Evolutionary conservation across 2,329 filamentous ascomycete genomes (phyloP), one percentile per base, ranked within the genome.

Genomic region (Paecilomyces niveus): DNA sequence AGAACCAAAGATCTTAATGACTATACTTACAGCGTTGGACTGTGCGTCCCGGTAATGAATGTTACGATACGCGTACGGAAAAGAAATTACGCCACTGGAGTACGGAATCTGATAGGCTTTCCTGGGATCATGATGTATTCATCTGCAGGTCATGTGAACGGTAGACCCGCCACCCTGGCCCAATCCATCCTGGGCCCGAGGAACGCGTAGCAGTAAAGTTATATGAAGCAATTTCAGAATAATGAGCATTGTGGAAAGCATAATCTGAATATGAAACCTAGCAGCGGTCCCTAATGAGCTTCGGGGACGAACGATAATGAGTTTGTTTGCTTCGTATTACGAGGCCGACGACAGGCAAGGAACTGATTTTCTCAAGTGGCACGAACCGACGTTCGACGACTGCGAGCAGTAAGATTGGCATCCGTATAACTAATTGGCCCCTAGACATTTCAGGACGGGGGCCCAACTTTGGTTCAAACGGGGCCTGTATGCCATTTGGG

Each of bases 401-500:
- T 15, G 35, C 13, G n/a, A 39, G 33, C 10, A 21, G 35, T 45
- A 13, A 45, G 39, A 45, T 52, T 52, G 50, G 29, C 50, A 13
- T 52, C 50, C n/a, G 21, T 15, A 52, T 26, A 29, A 52, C 15
- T 52, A 52, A 24, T 52, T 52, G 26, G 22, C 26, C 21, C 21
- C 50, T 52, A 21, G 50, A 13, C 21, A 9, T 29, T 13, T 24
- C 21, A 24, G 50, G 49, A 22, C 49, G 7, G 21, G 21, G 26
- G 50, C 21, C 22, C 10, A 52, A 52, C 50, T 52, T 52, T 52
- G 50, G 50, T 24, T 29, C 26, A 13, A 29, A 52, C 3, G 22
- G 29, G 54, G 54, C 35, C 54, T 31, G 54, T 39, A 55, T 55
- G 54, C 54, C 15, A 33, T 55, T 55, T 35, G 54, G 32, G 22